A percentile compares a stretch with the other conserved stretches of the same genome.
These are phyloP conservation scores for Entonaema liquescens DNA, from an alignment of 495 filamentous ascomycete species.

Conservation along the genomic window DNA sequence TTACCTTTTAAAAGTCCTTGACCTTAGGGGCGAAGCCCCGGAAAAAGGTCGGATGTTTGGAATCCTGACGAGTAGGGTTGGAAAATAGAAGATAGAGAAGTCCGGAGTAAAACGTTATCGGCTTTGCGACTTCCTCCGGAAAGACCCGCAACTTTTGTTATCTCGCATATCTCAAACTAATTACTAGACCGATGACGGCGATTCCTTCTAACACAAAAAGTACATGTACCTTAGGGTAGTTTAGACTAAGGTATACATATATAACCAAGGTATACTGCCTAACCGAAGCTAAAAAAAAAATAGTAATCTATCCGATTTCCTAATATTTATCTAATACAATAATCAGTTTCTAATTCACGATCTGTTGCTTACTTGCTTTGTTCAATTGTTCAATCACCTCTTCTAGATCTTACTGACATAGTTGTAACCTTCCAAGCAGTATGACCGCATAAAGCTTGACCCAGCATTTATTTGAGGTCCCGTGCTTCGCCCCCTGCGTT, in stretches of 20 bases:
- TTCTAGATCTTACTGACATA: neutral
- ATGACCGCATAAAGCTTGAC: slow-evolving; percentile 29
- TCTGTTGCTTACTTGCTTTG: neutral
- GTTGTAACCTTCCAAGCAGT: slow-evolving; percentile 4
- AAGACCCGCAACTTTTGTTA: slow-evolving; percentile 38
- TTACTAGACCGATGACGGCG: slow-evolving; percentile 39
- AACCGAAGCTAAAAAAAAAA: neutral
- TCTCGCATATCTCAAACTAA: slow-evolving; percentile 23
- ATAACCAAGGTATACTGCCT: neutral
- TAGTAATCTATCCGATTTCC: neutral
- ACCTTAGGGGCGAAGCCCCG: too few relatives aligned
- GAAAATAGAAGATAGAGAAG: slow-evolving; percentile 32
- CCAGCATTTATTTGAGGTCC: neutral
- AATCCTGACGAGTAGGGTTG: too few relatives aligned
- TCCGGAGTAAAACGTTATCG: slow-evolving; percentile 40
- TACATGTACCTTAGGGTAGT: neutral
- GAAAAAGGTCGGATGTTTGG: too few relatives aligned
- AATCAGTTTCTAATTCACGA: neutral
- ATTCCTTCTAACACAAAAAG: neutral
- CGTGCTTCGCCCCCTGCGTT: neutral
- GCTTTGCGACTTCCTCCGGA: slow-evolving; percentile 25
- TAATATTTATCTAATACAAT: neutral
- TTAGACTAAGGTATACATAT: neutral
- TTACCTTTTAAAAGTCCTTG: too few relatives aligned
- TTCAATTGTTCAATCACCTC: neutral